phyloP scores from a whole-genome alignment of 2,329 filamentous ascomycete species.

The Colletotrichum sojae region DNA sequence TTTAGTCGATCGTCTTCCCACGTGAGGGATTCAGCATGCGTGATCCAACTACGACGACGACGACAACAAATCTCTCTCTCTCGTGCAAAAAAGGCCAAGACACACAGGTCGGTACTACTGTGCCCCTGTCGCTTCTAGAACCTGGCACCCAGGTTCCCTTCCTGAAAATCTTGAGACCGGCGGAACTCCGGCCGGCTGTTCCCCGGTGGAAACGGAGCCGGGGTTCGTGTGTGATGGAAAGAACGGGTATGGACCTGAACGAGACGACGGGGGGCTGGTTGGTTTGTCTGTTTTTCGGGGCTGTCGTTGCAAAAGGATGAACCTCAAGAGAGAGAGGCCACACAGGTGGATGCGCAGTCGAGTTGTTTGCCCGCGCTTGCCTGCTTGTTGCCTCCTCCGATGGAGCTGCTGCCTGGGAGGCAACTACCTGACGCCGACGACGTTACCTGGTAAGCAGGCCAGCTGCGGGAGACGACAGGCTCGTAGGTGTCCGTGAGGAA shows the following conservation, averaged over 20 bases:
- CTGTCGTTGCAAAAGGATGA: no score
- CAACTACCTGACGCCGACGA: no score
- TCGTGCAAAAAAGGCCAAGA: no score
- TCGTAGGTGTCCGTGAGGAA: neutral
- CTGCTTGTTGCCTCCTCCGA: no score
- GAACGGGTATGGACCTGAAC: no score
- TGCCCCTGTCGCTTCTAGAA: slow-evolving; percentile 37
- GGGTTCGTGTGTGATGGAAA: slow-evolving; percentile 18
- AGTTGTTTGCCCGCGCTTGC: neutral
- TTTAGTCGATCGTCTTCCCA: slow-evolving; percentile 14
- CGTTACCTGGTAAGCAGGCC: no score
- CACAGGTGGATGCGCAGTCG: neutral
- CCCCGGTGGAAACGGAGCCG: slow-evolving; percentile 36
- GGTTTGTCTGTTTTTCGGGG: neutral
- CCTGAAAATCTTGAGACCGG: slow-evolving; percentile 39
- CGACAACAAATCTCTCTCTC: no score
- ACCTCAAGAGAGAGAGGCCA: neutral
- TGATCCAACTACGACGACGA: neutral
- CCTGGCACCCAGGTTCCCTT: slow-evolving; percentile 26
- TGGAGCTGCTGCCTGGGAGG: neutral
- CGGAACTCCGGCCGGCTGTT: slow-evolving; percentile 36
- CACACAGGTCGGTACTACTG: neutral
- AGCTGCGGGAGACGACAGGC: no score
- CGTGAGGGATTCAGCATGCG: slow-evolving; percentile 11
- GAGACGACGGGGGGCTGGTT: neutral